Base-by-base conservation (phyloP, 2,329 filamentous ascomycete species). In the Hymenoscyphus repandus region DNA sequence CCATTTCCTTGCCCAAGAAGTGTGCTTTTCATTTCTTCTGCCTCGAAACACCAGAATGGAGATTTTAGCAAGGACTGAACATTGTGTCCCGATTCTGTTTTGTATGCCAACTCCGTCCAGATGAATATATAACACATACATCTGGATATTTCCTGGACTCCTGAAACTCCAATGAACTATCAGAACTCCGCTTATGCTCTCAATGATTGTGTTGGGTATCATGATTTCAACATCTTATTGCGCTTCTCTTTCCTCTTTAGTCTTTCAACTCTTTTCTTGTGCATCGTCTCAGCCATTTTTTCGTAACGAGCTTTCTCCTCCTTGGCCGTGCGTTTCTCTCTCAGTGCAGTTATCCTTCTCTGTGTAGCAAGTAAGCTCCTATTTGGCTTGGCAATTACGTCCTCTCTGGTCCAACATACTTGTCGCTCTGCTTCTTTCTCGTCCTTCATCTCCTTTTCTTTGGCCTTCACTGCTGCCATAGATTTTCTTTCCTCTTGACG, bases 281-380 rank as follows among this genome's bases (percentile, higher is more conserved):
- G 92, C 93, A 99, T 97, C 75, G 93, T 97, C 73, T 90, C 89
- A 17, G 90, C 92, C 82, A 99, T 82, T 75, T 91, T 89, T 69
- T 90, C 89, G 67, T 92, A 97, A 60, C 92, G 78, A 65, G 91
- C 90, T 70, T 87, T 90, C 75, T 97, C 93, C 63, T 90, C 91
- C 78, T 96, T 97, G 47, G 85, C 88, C 17, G 83, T 86, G 60
- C 89, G 81, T 70, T 86, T 91, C 58, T 95, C 90, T 64, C 87
- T 91, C 66, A 97, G 88, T 10, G 79, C 79, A 64, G 91, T 80
- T 49, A 93, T 82, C 60, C 84, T 83, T 66, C 80, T 78, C 88
- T 96, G 65, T 48, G 57, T 20, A 36, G 9, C 42, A 18, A 32
- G 33, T 52, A 40, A 59, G 48, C 33, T 36, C 31, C 41, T 37